These are phyloP conservation scores for Dimocarpus longan DNA, from an alignment of 345 rosid species.

Conservation along the genomic window DNA sequence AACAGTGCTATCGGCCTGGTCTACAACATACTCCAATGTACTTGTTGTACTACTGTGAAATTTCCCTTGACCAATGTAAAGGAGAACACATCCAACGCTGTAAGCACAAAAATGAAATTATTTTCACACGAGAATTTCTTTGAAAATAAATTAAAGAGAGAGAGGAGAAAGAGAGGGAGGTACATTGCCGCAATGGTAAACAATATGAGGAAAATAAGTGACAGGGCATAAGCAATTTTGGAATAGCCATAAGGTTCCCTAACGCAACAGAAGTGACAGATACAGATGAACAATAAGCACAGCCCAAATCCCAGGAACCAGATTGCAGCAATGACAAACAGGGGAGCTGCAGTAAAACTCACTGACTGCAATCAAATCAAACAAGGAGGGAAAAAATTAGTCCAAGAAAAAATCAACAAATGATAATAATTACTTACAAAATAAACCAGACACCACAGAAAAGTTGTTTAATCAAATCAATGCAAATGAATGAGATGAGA, in stretches of 20 bases:
- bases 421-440: background rate
- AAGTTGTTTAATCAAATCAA: background rate
- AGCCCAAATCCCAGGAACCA: slow-evolving; percentile 86
- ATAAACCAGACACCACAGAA: background rate
- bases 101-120: slow-evolving; percentile 22
- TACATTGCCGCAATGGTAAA: slow-evolving; percentile 76
- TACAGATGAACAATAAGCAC: slow-evolving; percentile 48
- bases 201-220: slow-evolving; percentile 67
- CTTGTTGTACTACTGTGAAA: slow-evolving; percentile 66
- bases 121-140: background rate
- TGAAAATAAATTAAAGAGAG: background rate
- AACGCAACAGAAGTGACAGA: slow-evolving; percentile 53
- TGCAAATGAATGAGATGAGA: background rate
- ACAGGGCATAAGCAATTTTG: slow-evolving; percentile 56
- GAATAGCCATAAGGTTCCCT: slow-evolving; percentile 63
- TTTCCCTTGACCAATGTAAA: slow-evolving; percentile 74
- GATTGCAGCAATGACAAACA: slow-evolving; percentile 58
- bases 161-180: slow-evolving; percentile 14
- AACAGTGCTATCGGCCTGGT: slow-evolving; percentile 66
- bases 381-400: slow-evolving; percentile 15
- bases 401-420: background rate
- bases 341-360: slow-evolving; percentile 76
- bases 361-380: slow-evolving; percentile 69
- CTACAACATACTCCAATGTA: slow-evolving; percentile 73
- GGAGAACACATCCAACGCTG: slow-evolving; percentile 81